Conservation (phyloP, 768 basidiomycete species). For the Porphyrellus cyaneotinctus region DNA sequence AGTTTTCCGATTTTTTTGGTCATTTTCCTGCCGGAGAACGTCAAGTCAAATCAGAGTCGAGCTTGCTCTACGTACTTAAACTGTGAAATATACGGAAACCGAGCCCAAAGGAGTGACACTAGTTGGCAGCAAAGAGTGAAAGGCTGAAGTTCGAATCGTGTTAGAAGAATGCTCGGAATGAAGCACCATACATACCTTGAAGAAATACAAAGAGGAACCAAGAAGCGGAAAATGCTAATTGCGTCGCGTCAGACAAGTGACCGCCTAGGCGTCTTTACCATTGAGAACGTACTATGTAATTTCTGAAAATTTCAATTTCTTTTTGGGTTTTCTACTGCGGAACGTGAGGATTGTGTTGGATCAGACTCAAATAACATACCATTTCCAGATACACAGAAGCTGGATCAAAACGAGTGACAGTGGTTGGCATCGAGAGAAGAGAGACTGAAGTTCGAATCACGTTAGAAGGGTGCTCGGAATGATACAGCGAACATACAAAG, state of each 20-base stretch:
- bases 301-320: background rate
- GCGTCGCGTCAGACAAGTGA: too few species aligned
- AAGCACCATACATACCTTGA: too few species aligned
- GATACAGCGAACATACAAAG: too few species aligned
- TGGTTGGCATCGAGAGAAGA: background rate
- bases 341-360: background rate
- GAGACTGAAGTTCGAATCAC: background rate
- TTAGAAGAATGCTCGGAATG: background rate
- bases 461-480: background rate
- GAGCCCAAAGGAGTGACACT: too few species aligned
- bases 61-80: background rate
- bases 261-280: too few species aligned
- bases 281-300: background rate
- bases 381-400: background rate
- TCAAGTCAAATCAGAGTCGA: background rate
- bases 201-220: too few species aligned
- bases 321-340: background rate
- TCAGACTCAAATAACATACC: background rate
- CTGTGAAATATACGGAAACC: background rate
- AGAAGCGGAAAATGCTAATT: too few species aligned
- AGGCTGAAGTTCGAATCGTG: background rate
- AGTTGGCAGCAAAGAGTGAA: background rate
- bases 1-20: background rate
- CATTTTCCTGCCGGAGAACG: background rate
- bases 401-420: background rate